Evolutionary conservation across 495 filamentous ascomycete species (phyloP).

Genomic region (Evansstolkia leycettana): DNA sequence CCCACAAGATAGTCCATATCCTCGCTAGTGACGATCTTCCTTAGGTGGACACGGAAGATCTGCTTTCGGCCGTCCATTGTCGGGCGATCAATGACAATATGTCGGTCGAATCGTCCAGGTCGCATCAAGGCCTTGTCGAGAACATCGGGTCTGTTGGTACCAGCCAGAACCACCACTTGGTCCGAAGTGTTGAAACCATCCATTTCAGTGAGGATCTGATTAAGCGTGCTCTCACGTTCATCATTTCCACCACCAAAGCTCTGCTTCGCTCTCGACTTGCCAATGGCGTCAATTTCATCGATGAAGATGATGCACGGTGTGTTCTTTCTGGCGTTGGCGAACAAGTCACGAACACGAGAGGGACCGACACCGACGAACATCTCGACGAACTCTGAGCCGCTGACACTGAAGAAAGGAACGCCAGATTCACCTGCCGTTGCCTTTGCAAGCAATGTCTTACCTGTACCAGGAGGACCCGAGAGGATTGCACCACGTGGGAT

Average conservation of each 20-base stretch:
- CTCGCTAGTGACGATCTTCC: constrained; percentile 83
- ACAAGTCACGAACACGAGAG: constrained; percentile 87
- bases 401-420: constrained; percentile 96
- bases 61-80: constrained; percentile 96
- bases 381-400: constrained; percentile 96
- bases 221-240: constrained; percentile 90
- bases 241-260: constrained; percentile 83
- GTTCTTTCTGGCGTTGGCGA: constrained; percentile 87
- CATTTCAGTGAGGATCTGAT: constrained; percentile 98
- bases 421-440: constrained; percentile 95
- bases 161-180: constrained; percentile 94
- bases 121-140: constrained; percentile 93
- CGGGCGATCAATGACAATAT: constrained; percentile 84
- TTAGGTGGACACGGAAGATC: constrained; percentile 87
- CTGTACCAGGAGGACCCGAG: constrained; percentile 90
- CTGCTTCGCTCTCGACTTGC: constrained; percentile 70
- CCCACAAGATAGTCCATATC: constrained; percentile 80
- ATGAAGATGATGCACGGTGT: constrained; percentile 99
- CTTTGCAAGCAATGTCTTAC: constrained; percentile 95
- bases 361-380: constrained; percentile 99
- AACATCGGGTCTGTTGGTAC: constrained; percentile 89
- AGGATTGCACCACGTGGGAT: constrained; percentile 95
- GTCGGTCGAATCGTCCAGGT: constrained; percentile 90
- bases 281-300: constrained; percentile 97
- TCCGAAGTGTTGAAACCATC: constrained; percentile 97